phyloP scores from a whole-genome alignment of 192 early-diverging fungal species.

The Funneliformis mosseae region DNA sequence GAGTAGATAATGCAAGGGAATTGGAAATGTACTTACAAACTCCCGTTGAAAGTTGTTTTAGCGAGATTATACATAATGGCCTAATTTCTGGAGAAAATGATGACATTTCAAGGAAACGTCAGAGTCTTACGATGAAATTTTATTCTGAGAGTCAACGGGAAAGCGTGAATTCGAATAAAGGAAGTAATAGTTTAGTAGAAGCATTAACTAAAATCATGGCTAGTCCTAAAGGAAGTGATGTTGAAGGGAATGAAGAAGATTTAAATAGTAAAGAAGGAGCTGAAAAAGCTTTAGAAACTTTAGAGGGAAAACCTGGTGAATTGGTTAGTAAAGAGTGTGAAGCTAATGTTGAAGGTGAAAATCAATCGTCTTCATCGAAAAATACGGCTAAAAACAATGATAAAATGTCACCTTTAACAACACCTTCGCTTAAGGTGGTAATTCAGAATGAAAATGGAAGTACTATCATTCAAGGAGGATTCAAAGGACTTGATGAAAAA shows the following conservation, averaged over 20 bases:
- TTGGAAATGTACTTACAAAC: conserved; percentile 26
- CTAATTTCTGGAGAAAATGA: not conserved
- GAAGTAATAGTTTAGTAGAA: conserved; percentile 11
- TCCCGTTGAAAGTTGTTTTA: not conserved
- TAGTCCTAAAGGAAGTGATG: not conserved
- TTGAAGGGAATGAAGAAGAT: not conserved
- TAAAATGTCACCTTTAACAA: not conserved
- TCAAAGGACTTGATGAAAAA: not conserved
- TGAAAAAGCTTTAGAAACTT: conserved; percentile 19
- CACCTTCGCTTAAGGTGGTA: not conserved
- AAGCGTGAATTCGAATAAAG: not conserved
- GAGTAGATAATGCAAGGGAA: conserved; percentile 7
- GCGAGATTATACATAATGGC: not conserved
- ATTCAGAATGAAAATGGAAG: not conserved
- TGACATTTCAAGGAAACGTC: not conserved
- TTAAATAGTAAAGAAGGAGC: not conserved
- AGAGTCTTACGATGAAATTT: conserved; percentile 24
- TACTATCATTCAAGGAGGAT: not conserved
- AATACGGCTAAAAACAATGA: not conserved
- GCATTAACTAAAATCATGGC: conserved; percentile 10
- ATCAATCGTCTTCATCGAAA: not conserved
- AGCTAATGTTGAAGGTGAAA: not conserved
- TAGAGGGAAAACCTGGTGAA: not conserved
- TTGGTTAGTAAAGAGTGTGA: not conserved
- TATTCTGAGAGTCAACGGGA: not conserved